Evolutionary conservation across 2,329 filamentous ascomycete species (phyloP), one percentile per base, ranked within the genome.

Genomic region (Neoascochyta sp.): DNA sequence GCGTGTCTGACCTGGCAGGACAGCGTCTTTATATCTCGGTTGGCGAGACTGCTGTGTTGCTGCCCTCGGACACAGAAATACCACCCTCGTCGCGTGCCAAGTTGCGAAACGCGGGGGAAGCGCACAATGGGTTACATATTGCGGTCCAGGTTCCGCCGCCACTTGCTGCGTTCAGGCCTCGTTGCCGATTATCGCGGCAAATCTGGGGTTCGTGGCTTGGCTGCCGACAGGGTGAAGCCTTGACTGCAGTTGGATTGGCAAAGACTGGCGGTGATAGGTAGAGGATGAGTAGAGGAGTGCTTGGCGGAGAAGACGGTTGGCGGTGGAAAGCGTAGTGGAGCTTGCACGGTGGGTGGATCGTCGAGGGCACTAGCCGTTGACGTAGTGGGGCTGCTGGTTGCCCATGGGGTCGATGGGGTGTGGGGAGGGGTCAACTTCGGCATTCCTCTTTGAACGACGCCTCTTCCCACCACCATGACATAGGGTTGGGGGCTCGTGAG

Each of bases 141-240:
- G 35, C 40, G n/a, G n/a, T 15, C 37, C 33, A 49, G 34, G 10
- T 22, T 32, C 24, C 19, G 19, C 24, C 21, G 27, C 21, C 32
- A 45, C 29, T 32, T 47, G 34, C 45, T 48, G 7, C 22, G 34
- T 43, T 34, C 13, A 41, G 47, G 30, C 22, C 32, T 35, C 9
- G 12, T 27, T 22, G 36, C 35, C 23, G 29, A 34, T 14, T 26
- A 37, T 35, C 33, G 27, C 17, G 43, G 33, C 30, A 43, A 45
- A 45, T 41, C 45, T 34, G 36, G 45, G 40, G 36, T 27, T 34
- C 29, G 31, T n/a, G 22, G 24, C 47, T 52, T 51, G 45, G 47
- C 45, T 21, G 24, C 15, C 16, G 23, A 40, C 44, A 36, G 32
- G 41, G 30, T 37, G 24, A 43, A 43, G 37, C 22, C 46, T 50